Percentiles rank a stretch among this genome's conserved stretches.
Conservation (phyloP, 2,329 filamentous ascomycete genomes). For the Monilinia fructigena region DNA sequence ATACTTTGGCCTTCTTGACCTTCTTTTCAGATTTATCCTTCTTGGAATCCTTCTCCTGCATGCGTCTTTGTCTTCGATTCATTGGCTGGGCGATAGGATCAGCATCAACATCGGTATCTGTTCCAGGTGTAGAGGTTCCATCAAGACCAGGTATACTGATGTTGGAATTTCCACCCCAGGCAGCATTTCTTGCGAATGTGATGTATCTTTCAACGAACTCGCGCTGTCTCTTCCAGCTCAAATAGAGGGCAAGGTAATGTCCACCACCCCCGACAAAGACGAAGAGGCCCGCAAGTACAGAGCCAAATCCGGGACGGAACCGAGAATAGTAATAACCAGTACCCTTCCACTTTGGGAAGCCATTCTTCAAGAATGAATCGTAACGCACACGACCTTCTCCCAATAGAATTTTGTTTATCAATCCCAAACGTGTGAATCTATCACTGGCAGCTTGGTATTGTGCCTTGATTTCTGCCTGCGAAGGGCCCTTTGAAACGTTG, state of each 20-base stretch:
- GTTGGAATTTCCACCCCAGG: slow-evolving; percentile 75
- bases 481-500: slow-evolving; percentile 68
- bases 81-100: slow-evolving; percentile 54
- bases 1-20: slow-evolving; percentile 50
- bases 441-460: slow-evolving; percentile 80
- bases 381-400: slow-evolving; percentile 81
- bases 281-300: slow-evolving; percentile 79
- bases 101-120: slow-evolving; percentile 48
- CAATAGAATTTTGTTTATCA: slow-evolving; percentile 83
- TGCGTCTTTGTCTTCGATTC: slow-evolving; percentile 83
- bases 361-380: slow-evolving; percentile 89
- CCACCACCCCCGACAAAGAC: slow-evolving; percentile 77
- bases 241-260: slow-evolving; percentile 82
- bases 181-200: slow-evolving; percentile 79
- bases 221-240: slow-evolving; percentile 84
- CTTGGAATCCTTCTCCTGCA: slow-evolving; percentile 81
- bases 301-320: slow-evolving; percentile 85
- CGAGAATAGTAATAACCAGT: slow-evolving; percentile 98
- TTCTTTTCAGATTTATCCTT: slow-evolving; percentile 64
- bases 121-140: slow-evolving; percentile 45
- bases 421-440: slow-evolving; percentile 77
- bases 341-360: slow-evolving; percentile 94
- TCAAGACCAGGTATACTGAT: slow-evolving; percentile 68
- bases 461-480: slow-evolving; percentile 70
- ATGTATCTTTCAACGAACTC: slow-evolving; percentile 93